A percentile compares a stretch with the other conserved stretches of the same genome.
phyloP scores from a whole-genome alignment of 306 rosid species.

The Corylus avellana region DNA sequence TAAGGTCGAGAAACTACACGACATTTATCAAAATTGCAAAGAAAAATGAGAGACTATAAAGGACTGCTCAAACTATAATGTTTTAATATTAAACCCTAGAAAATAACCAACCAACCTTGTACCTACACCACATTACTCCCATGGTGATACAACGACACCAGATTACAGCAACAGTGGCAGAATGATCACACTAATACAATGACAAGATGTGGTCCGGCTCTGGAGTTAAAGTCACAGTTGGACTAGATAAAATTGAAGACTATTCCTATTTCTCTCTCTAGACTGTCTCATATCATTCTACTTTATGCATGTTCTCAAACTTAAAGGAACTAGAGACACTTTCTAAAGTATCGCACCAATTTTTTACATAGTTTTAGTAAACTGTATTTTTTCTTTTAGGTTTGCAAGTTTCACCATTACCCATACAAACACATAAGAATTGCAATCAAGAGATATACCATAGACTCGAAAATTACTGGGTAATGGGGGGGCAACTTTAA shows the following conservation, averaged over 20 bases:
- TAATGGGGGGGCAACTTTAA: too few species aligned
- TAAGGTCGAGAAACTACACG: background rate
- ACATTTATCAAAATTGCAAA: background rate
- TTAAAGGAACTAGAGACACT: too few species aligned
- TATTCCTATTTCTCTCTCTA: too few species aligned
- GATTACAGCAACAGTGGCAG: background rate
- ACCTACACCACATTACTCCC: background rate
- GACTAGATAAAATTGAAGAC: background rate
- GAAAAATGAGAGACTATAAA: background rate
- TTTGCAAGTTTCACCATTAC: too few species aligned
- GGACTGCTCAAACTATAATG: background rate
- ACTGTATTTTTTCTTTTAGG: too few species aligned
- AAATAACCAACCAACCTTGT: background rate
- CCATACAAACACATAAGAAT: too few species aligned
- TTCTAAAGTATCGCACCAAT: too few species aligned
- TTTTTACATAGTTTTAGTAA: too few species aligned
- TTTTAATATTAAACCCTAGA: background rate
- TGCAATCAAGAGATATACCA: too few species aligned
- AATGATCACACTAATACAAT: background rate
- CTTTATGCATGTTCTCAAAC: too few species aligned
- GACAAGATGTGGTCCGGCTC: background rate
- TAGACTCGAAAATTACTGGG: too few species aligned
- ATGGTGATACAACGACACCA: background rate
- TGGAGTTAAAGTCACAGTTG: background rate
- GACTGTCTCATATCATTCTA: too few species aligned